Evolutionary conservation across 2,329 filamentous ascomycete species (phyloP), one percentile per base, ranked within the genome.

Genomic region (Colletotrichum tabaci): DNA sequence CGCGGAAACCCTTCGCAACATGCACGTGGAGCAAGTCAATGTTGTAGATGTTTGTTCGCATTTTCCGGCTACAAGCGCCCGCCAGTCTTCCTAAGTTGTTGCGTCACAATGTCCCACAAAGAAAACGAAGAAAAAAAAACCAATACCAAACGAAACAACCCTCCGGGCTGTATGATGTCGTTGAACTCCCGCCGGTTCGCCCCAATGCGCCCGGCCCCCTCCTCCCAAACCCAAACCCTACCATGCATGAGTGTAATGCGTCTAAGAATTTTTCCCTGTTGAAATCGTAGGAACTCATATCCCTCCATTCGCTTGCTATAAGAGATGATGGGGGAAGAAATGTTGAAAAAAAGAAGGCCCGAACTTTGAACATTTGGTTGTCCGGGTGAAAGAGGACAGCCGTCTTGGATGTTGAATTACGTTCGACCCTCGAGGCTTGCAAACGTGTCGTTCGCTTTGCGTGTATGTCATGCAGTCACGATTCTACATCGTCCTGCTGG

Each of bases 341-440:
- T 62, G 67, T 71, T 71, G 64, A 67, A 70, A 53, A 38, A 46
- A 18, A 7, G 26, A 15, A 18, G 23, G 2, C 12, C 10, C 2
- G 13, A 61, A 49, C 58, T 40, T 16, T 50, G 7, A 49, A 44
- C 49, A 46, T 15, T 6, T 30, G 46, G n/a, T 10, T 9, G 23
- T 47, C 38, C 40, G 2, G 15, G 1, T 12, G 18, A 35, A 35
- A 13, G 8, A 35, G 30, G 53, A 66, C 61, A 44, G 44, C 71
- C 12, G 55, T 64, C 66, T 62, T 63, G 30, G 9, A 62, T 70
- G 62, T 74, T 73, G 58, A 67, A 70, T 64, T 63, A 62, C 30
- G 21, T 56, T 35, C 67, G 47, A 66, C 12, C 44, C 8, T 35
- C n/a, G 9, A 21, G 40, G 44, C 60, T 53, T 18, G 57, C 21